Evolutionary conservation across 2,329 filamentous ascomycete species (phyloP).

Genomic region (Ophiostoma perfectum): DNA sequence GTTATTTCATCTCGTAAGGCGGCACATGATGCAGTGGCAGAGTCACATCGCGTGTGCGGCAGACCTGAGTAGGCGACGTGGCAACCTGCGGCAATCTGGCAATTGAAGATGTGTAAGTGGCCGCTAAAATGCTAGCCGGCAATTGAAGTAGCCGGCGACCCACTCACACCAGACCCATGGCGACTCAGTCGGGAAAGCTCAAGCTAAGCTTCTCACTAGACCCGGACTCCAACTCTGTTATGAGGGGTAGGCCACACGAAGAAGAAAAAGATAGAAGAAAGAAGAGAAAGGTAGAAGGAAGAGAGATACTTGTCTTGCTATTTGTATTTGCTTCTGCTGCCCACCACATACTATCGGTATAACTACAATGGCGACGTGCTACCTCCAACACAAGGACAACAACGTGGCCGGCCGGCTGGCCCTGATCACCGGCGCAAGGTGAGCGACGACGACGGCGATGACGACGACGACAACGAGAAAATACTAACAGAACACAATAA

Average conservation of each 20-base stretch:
- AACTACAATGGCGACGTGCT: constrained; percentile 10
- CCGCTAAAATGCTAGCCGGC: background rate
- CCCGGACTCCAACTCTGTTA: constrained; percentile 6
- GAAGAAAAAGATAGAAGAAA: too few relatives aligned
- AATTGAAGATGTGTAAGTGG: background rate
- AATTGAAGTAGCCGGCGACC: background rate
- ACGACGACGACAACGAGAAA: background rate
- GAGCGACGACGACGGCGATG: background rate
- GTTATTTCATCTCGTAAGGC: background rate
- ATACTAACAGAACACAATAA: background rate
- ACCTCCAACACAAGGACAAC: constrained; percentile 30
- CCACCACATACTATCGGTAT: background rate
- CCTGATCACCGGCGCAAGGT: constrained; percentile 34
- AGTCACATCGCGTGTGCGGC: background rate
- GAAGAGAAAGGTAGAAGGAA: too few relatives aligned
- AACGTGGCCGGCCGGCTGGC: constrained; percentile 34
- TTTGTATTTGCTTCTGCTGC: background rate
- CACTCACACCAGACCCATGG: background rate
- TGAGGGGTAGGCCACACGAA: background rate
- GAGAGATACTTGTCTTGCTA: background rate
- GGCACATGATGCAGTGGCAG: background rate
- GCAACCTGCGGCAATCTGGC: background rate
- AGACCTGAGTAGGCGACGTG: background rate
- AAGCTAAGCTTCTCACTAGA: background rate
- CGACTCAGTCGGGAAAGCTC: background rate